Evolutionary conservation across 495 filamentous ascomycete genomes (phyloP), one percentile per base, ranked within the genome.

Genomic region (Neurospora intermedia): DNA sequence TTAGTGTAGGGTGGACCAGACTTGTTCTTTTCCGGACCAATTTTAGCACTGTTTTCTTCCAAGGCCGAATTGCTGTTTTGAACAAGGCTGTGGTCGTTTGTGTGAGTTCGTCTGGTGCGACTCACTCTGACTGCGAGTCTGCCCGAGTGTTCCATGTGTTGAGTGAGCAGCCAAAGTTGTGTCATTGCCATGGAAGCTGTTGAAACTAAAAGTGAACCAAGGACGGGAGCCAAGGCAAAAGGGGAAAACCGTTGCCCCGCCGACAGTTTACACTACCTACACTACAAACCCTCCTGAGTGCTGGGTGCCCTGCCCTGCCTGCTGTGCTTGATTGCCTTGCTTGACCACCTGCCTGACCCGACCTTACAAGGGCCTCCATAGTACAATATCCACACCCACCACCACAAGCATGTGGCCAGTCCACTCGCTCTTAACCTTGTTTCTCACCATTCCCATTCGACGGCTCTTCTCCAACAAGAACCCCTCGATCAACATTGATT

Each of bases 211-310:
- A 38, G 35, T 38, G 35, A 38, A 38, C 35, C 35, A 38, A 38
- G 35, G 5, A 38, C 35, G 35, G 35, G 31, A 27, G 46, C 23
- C 73, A 72, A 45, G 31, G 42, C 38, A 43, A 75, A 75, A 73
- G 70, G 39, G 75, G 74, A 76, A 76, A 76, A 71, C 69, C 43
- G 79, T 81, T 81, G 80, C 78, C 78, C 74, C 16, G 80, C 45
- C 78, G 74, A 81, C 80, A 72, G 80, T 81, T 80, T 80, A 81
- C 80, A 76, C n/a, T n/a, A n/a, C n/a, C n/a, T n/a, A n/a, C n/a
- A n/a, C n/a, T n/a, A n/a, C n/a, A n/a, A 75, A 35, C 69, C 54
- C 54, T 62, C 54, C 54, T 62, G 54, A 62, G 23, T 62, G 3
- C 27, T 18, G 27, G 7, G 38, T 7, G 6, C 35, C 54, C 54